Evolutionary conservation across 179 eudicot species (phyloP).

Genomic region (Beta corolliflora): DNA sequence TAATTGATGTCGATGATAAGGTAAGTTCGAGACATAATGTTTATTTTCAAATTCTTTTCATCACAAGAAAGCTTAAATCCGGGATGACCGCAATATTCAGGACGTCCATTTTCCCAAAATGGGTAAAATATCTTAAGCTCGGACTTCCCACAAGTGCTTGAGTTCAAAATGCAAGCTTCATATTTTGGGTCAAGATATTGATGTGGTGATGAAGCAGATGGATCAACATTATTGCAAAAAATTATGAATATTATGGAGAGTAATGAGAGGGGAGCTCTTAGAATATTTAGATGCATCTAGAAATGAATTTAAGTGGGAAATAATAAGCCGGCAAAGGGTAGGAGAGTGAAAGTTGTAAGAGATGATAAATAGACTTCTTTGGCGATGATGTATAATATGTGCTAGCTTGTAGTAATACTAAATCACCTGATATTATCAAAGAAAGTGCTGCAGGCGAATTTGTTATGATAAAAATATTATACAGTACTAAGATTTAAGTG

Average conservation of each 20-base stretch:
- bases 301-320: too few species aligned
- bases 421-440: too few species aligned
- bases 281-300: constrained; percentile 10
- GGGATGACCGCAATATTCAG: constrained; percentile 21
- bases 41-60: neutral
- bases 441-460: too few species aligned
- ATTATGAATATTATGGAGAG: neutral
- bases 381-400: too few species aligned
- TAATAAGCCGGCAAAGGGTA: neutral
- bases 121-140: constrained; percentile 15
- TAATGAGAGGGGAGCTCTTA: neutral
- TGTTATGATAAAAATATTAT: too few species aligned
- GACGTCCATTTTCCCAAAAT: constrained; percentile 25
- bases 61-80: constrained; percentile 26
- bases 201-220: neutral
- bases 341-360: neutral
- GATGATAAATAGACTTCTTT: too few species aligned
- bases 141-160: constrained; percentile 19
- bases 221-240: neutral
- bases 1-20: constrained; percentile 21
- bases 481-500: neutral
- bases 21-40: constrained; percentile 8
- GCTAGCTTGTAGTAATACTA: too few species aligned
- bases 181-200: neutral
- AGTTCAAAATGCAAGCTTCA: constrained; percentile 8